Evolutionary conservation across 163 green algal genomes (phyloP).

Genomic region (Chlamydomonas reinhardtii): DNA sequence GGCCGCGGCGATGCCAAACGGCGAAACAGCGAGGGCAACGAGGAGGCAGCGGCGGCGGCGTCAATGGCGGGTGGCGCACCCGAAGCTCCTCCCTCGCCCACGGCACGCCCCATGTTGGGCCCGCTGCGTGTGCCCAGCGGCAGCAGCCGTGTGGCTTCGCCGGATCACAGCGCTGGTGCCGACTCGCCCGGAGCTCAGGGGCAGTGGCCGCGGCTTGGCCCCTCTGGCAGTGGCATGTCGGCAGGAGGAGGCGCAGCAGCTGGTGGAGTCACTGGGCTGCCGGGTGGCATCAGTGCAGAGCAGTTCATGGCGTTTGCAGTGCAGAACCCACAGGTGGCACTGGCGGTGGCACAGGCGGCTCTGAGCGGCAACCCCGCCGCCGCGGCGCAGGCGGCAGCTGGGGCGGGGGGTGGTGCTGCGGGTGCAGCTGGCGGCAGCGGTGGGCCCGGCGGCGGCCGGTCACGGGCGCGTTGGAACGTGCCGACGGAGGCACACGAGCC

Average conservation of each 20-base stretch:
- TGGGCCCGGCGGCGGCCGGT: background rate
- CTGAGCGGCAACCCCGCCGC: background rate
- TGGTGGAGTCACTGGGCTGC: background rate
- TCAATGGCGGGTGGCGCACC: background rate
- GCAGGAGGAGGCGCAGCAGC: background rate
- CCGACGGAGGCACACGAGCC: background rate
- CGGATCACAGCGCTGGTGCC: background rate
- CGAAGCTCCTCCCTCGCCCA: no score
- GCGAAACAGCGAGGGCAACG: constrained; percentile 5
- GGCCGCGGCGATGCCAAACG: background rate
- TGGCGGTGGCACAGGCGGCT: constrained; percentile 30
- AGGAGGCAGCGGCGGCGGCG: background rate
- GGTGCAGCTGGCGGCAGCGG: no score
- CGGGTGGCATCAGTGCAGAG: constrained; percentile 20
- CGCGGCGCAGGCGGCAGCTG: background rate
- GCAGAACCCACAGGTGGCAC: constrained; percentile 34
- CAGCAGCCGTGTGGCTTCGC: background rate
- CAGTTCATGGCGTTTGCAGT: constrained; percentile 40
- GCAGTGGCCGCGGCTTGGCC: no score
- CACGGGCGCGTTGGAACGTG: constrained; percentile 38
- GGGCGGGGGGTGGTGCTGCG: no score
- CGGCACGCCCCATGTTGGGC: background rate
- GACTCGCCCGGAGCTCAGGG: background rate
- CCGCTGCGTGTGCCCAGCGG: background rate
- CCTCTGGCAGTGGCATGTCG: no score